A percentile compares a stretch with the other conserved stretches of the same genome.
phyloP scores from a whole-genome alignment of 805 yeast species.

The Kodamaea laetipori region DNA sequence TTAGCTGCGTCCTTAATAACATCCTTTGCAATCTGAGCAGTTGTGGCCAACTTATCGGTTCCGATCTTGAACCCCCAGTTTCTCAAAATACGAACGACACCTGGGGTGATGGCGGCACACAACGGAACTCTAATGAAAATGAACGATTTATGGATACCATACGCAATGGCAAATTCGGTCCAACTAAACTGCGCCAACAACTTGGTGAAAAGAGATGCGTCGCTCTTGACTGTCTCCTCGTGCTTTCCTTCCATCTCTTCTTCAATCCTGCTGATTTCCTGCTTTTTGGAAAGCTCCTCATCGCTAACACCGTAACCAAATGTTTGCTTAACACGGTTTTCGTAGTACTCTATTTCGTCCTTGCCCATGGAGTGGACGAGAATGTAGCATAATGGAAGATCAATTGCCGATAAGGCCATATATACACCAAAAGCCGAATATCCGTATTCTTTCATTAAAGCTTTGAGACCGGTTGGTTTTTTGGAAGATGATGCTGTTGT shows the following conservation, averaged over 20 bases:
- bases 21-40: slow-evolving; percentile 35
- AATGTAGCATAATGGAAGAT: slow-evolving; percentile 79
- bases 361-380: slow-evolving; percentile 87
- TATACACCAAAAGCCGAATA: slow-evolving; percentile 89
- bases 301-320: slow-evolving; percentile 63
- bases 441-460: slow-evolving; percentile 82
- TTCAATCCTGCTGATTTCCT: slow-evolving; percentile 35
- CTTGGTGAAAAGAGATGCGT: not conserved
- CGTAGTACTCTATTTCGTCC: slow-evolving; percentile 70
- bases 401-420: slow-evolving; percentile 68
- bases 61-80: slow-evolving; percentile 82
- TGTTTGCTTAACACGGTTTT: slow-evolving; percentile 57
- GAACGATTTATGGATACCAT: slow-evolving; percentile 88
- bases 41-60: slow-evolving; percentile 45
- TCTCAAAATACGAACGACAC: slow-evolving; percentile 63
- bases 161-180: slow-evolving; percentile 88
- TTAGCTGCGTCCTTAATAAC: slow-evolving; percentile 47
- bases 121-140: slow-evolving; percentile 83
- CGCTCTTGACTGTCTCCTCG: slow-evolving; percentile 17
- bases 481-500: slow-evolving; percentile 13
- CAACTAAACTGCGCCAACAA: slow-evolving; percentile 48
- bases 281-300: slow-evolving; percentile 41
- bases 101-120: slow-evolving; percentile 90
- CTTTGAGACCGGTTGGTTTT: slow-evolving; percentile 54
- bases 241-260: slow-evolving; percentile 24